Evolutionary conservation across 2,329 filamentous ascomycete genomes (phyloP), one percentile per base, ranked within the genome.

Genomic region (Aspergillus viridinutans): DNA sequence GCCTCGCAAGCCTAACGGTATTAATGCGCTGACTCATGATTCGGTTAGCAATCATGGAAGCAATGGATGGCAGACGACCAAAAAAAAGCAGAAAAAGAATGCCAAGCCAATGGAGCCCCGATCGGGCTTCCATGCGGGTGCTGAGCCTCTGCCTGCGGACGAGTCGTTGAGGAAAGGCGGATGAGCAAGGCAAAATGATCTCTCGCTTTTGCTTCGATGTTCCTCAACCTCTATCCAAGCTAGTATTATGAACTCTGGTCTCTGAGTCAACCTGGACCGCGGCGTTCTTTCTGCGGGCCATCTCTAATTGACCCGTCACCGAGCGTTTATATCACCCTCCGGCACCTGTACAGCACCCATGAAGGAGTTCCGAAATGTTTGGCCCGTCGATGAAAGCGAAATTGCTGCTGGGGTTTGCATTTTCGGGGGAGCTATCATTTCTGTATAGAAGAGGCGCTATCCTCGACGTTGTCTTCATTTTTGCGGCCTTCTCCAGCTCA

Each of bases 151-250:
- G 10, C 75, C 77, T 29, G 67, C 67, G 14, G 75, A 79, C 58
- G 76, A 76, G 55, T 74, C 75, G 14, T 58, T 78, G 63, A 70
- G 76, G 53, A 79, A 79, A 65, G 77, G 77, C 21, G 77, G 77
- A 28, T 79, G 69, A 77, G 55, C 32, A 12, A 38, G 29, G 21
- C 26, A 29, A 35, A 25, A 51, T 21, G 23, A 17, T n/a, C 14
- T n/a, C 32, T 14, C 32, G 5, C 32, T 38, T 38, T 38, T 38
- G 14, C 32, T 17, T 38, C 32, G 5, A 38, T 17, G 14, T 38
- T 38, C 5, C 14, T 38, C 32, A 38, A 7, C 14, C 6, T 17
- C 32, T 17, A 17, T 17, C 6, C 14, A 38, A 5, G 7, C 32
- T 7, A 14, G 14, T 38, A 1, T 38, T 6, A 38, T n/a, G 32